Evolutionary conservation across 2,329 filamentous ascomycete species (phyloP).

Genomic region (Ceratocystis ficicola): DNA sequence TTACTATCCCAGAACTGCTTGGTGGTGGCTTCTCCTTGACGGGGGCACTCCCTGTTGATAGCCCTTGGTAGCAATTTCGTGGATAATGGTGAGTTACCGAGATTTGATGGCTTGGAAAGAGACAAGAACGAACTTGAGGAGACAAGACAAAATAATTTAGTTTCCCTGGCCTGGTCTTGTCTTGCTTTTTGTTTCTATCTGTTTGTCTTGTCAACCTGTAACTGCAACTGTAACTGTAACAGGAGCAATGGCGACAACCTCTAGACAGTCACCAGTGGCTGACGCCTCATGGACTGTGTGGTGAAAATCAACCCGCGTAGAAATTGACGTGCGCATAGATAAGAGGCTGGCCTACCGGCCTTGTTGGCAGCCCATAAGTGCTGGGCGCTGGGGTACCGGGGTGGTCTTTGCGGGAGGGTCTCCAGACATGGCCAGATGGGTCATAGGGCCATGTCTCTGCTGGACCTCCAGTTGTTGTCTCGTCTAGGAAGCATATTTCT

Average conservation of each 20-base stretch:
- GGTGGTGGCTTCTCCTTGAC: neutral
- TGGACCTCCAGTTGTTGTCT: neutral
- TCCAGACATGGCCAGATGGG: neutral
- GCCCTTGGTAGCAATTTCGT: neutral
- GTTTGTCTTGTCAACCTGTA: slow-evolving; percentile 3
- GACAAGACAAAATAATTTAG: too few species aligned
- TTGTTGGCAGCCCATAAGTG: neutral
- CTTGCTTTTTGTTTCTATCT: neutral
- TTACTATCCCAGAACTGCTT: neutral
- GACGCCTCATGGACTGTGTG: too few species aligned
- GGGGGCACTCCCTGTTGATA: neutral
- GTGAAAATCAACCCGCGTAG: too few species aligned
- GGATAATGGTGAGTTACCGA: neutral
- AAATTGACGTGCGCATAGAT: neutral
- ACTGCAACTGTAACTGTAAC: neutral
- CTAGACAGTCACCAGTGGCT: neutral
- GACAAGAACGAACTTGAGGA: too few species aligned
- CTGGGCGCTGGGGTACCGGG: neutral
- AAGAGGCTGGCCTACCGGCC: neutral
- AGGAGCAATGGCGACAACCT: neutral
- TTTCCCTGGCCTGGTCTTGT: too few species aligned
- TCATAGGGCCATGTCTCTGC: neutral
- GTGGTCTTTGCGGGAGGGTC: neutral
- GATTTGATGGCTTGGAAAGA: slow-evolving; percentile 8
- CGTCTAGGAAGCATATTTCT: neutral